Base-by-base conservation (phyloP, 352 stramenopile genomes). In the Halophytophthora polymorphica region DNA sequence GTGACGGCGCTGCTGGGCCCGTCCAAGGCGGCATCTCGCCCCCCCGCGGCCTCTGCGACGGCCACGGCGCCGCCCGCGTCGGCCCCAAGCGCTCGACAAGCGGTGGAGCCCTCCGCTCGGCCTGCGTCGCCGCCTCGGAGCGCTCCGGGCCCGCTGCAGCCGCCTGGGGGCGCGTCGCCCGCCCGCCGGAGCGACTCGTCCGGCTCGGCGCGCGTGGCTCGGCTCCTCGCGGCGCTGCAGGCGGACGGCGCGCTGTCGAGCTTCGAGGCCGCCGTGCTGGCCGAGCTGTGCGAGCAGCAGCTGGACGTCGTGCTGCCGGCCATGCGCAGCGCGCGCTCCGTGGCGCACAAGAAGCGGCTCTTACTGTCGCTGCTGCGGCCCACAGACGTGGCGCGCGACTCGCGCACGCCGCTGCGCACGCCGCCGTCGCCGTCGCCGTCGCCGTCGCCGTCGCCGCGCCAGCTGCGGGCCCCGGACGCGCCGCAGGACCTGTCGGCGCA, bases 301-400 rank as follows among this genome's bases (percentile, higher is more conserved):
- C 51, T 50, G 1, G 41, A 53, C 25, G 21, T 67, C 0, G 71
- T 88, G 28, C 57, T 86, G 6, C 22, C 34, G 15, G 52, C 66
- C 11, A 55, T 86, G 48, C 41, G 55, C 23, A 63, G 62, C 41
- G 22, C 38, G 17, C 17, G 48, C 17, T 76, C 68, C 0, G 47
- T 79, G 18, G 47, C 48, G 8, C 43, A 73, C n/a, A 88, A 88
- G 50, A 76, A 81, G 54, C 45, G 68, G 39, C 82, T 73, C 54
- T 21, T 88, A 25, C 44, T 58, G 18, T 18, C 17, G 14, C 29
- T 61, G 25, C 25, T 58, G 21, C 36, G 28, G n/a, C 46, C 46
- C 18, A 10, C n/a, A 46, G 34, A 33, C 25, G 25, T 39, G 19
- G 22, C n/a, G 4, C 11, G 8, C 28, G 23, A 15, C 15, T 25